A percentile compares a stretch with the other conserved stretches of the same genome.
Evolutionary conservation across 176 grass and related monocot genomes (phyloP).

Genomic region (Typha latifolia): DNA sequence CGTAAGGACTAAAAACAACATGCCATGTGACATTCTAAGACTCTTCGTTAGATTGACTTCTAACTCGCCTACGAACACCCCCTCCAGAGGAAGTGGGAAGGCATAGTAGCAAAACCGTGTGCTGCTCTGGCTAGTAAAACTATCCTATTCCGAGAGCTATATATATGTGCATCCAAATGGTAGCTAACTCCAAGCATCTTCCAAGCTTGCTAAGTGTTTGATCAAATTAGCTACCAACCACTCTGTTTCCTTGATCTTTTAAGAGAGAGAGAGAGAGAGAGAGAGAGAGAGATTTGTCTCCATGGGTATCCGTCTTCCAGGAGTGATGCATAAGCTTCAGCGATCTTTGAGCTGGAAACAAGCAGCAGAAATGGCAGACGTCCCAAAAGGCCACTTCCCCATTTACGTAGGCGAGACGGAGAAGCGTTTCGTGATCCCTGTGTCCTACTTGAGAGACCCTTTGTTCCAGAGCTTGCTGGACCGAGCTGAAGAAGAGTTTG

Average conservation of each 20-base stretch:
- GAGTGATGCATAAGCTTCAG: not conserved
- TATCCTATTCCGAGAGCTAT: too few relatives aligned
- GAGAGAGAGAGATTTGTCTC: too few relatives aligned
- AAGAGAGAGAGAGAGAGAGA: not conserved
- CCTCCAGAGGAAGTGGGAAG: too few relatives aligned
- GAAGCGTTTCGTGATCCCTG: constrained; percentile 14
- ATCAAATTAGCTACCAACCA: too few relatives aligned
- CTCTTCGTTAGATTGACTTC: too few relatives aligned
- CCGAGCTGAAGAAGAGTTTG: constrained; percentile 13
- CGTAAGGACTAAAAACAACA: too few relatives aligned
- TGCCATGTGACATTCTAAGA: too few relatives aligned
- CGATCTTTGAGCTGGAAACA: not conserved
- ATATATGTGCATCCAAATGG: too few relatives aligned
- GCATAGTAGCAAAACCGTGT: too few relatives aligned
- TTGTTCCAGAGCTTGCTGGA: constrained; percentile 11
- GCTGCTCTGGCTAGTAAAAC: too few relatives aligned
- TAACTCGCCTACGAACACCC: too few relatives aligned
- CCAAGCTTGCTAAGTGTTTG: not conserved
- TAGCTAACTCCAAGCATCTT: too few relatives aligned
- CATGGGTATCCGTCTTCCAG: not conserved
- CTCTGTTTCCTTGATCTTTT: not conserved
- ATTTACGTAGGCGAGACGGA: constrained; percentile 3
- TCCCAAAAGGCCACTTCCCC: constrained; percentile 13
- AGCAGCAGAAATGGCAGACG: not conserved
- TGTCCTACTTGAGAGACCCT: constrained; percentile 2